Conservation (phyloP, 257 asterid species). For the Solanum bukasovii region DNA sequence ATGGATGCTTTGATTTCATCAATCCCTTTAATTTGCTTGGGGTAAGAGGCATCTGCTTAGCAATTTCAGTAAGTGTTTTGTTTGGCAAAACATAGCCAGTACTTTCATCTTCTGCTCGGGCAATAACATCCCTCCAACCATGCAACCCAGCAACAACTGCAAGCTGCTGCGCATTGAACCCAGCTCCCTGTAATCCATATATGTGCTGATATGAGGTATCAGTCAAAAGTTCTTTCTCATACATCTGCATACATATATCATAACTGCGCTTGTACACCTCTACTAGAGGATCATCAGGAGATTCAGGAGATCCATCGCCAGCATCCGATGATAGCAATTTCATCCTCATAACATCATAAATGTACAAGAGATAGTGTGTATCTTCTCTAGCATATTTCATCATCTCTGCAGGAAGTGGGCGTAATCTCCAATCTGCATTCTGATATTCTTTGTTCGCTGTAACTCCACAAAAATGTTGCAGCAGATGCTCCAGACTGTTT, state of each 20-base stretch:
- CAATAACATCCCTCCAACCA: constrained; percentile 93
- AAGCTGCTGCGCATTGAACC: constrained; percentile 76
- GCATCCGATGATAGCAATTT: constrained; percentile 36
- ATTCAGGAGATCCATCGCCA: constrained; percentile 49
- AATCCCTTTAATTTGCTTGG: constrained; percentile 44
- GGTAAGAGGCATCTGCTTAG: constrained; percentile 86
- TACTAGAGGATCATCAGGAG: constrained; percentile 57
- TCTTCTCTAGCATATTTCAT: constrained; percentile 97
- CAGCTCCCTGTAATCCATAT: constrained; percentile 82
- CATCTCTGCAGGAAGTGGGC: constrained; percentile 93
- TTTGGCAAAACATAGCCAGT: constrained; percentile 93
- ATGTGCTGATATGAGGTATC: constrained; percentile 72
- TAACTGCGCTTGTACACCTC: constrained; percentile 95
- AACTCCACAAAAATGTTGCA: constrained; percentile 84
- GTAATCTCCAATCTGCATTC: constrained; percentile 98
- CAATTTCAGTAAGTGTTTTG: constrained; percentile 80
- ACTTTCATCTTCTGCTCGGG: constrained; percentile 99
- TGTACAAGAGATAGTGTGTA: constrained; percentile 85
- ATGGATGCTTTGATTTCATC: constrained; percentile 70
- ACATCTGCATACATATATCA: constrained; percentile 74
- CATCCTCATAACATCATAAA: constrained; percentile 72
- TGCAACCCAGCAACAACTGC: constrained; percentile 90
- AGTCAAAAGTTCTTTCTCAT: constrained; percentile 89
- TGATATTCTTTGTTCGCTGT: constrained; percentile 94
- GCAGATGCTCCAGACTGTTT: constrained; percentile 71